Conservation (phyloP, 164 flowering plant genomes). For the Litsea cubeba region DNA sequence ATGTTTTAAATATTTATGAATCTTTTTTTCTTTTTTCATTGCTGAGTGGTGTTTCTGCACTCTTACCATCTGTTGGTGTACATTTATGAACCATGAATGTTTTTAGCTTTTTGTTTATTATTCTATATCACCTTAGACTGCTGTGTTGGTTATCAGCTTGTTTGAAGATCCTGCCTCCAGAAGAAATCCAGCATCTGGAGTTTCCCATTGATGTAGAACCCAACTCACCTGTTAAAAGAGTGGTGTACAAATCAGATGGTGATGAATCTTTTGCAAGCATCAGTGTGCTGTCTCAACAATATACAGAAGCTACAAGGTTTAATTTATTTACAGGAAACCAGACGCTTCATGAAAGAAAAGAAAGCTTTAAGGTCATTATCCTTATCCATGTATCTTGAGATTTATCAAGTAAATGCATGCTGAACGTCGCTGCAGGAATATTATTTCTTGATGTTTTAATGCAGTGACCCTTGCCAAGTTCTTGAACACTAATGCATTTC, state of each 20-base stretch:
- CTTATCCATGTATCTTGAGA: constrained; percentile 11
- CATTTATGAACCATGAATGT: neutral
- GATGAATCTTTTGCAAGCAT: constrained; percentile 28
- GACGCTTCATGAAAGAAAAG: constrained; percentile 60
- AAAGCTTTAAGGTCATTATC: constrained; percentile 63
- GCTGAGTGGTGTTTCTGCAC: neutral
- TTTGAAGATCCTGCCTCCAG: constrained; percentile 73
- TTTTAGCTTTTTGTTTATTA: constrained; percentile 4
- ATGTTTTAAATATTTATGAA: neutral
- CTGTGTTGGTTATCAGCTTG: constrained; percentile 48
- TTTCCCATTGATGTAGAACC: constrained; percentile 38
- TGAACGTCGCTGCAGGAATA: neutral
- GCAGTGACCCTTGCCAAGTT: neutral
- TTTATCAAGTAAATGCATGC: neutral
- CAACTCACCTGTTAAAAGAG: constrained; percentile 34
- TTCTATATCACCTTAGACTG: neutral
- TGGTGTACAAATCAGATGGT: constrained; percentile 51
- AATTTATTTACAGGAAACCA: constrained; percentile 86
- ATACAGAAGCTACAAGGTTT: constrained; percentile 41
- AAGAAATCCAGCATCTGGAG: constrained; percentile 64
- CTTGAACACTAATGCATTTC: neutral
- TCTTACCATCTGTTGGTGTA: too few species aligned
- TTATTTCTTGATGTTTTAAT: neutral
- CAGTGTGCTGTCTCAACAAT: constrained; percentile 22
- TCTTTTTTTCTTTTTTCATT: neutral